These are phyloP conservation scores for Chaetomidium leptoderma DNA, from an alignment of 495 filamentous ascomycete genomes.

Conservation along the genomic window DNA sequence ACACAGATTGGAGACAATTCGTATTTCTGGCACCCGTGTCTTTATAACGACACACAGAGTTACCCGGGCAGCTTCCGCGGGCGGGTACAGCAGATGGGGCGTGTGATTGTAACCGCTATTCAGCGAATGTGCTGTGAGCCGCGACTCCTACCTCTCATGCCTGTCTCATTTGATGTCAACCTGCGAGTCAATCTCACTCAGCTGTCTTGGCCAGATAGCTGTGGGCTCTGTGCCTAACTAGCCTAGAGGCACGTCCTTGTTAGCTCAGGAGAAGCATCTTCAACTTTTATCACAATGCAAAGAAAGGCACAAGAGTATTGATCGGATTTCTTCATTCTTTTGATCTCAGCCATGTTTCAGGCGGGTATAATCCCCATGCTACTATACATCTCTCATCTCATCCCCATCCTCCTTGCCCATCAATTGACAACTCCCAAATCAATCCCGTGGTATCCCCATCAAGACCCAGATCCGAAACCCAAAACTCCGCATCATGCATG, in stretches of 20 bases:
- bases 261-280: no score
- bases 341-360: slow-evolving; percentile 1
- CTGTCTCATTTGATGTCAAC: no score
- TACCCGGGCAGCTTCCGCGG: neutral
- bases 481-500: slow-evolving; percentile 22
- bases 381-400: slow-evolving; percentile 9
- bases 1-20: neutral
- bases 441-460: slow-evolving; percentile 10
- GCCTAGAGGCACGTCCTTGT: no score
- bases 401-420: neutral
- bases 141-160: no score
- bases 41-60: neutral
- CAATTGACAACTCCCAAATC: neutral
- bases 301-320: neutral
- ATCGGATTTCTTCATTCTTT: slow-evolving; percentile 5
- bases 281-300: neutral
- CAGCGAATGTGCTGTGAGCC: no score
- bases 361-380: slow-evolving; percentile 14
- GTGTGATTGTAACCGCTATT: no score
- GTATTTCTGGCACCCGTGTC: neutral
- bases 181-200: no score
- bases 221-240: no score
- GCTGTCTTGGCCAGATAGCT: no score
- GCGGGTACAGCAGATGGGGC: neutral
- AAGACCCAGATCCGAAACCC: neutral